Conservation (phyloP, 495 filamentous ascomycete genomes). For the Ramalina peruviana region DNA sequence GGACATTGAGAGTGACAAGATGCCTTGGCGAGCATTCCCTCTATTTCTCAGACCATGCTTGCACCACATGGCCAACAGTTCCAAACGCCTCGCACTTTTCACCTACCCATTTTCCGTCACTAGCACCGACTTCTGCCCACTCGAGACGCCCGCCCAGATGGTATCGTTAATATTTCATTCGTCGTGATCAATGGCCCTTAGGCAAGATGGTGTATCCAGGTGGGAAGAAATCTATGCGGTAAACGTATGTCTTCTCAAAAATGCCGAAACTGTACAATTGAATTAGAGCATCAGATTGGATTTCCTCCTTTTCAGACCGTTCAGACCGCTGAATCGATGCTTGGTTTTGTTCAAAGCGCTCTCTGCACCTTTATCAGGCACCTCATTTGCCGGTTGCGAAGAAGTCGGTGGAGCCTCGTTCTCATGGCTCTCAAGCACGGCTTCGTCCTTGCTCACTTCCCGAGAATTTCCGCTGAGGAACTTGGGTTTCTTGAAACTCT, state of each 20-base stretch:
- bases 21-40: too few relatives aligned
- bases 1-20: too few relatives aligned
- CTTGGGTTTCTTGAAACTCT: conserved; percentile 41
- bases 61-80: too few relatives aligned
- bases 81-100: too few relatives aligned
- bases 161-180: conserved; percentile 5
- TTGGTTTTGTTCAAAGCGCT: conserved; percentile 24
- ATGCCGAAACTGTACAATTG: neutral
- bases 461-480: conserved; percentile 21
- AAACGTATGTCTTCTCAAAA: neutral
- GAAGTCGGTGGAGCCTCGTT: conserved; percentile 15
- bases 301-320: conserved; percentile 30
- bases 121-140: neutral
- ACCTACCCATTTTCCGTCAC: neutral
- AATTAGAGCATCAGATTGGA: conserved; percentile 25
- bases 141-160: conserved; percentile 7
- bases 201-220: neutral
- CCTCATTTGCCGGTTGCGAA: conserved; percentile 11
- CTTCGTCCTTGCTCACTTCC: conserved; percentile 19
- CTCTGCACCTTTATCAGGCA: conserved; percentile 21
- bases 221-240: neutral
- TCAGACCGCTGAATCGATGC: conserved; percentile 25
- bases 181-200: neutral
- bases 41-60: too few relatives aligned
- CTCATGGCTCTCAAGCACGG: conserved; percentile 7